phyloP scores from a whole-genome alignment of 2,329 filamentous ascomycete genomes.

The Aspergillus nomiae region DNA sequence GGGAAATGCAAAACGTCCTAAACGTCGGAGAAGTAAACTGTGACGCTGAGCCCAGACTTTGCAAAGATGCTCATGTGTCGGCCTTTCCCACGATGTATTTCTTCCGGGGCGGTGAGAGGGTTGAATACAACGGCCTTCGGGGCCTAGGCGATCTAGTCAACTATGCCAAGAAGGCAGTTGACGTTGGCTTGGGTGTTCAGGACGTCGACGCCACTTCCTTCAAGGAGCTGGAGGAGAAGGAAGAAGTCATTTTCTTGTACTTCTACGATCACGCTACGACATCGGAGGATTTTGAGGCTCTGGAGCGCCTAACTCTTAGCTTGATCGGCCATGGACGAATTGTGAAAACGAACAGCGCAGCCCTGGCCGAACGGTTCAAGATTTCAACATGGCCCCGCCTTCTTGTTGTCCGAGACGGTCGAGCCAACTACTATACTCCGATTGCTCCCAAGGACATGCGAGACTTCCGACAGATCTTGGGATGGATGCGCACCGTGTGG shows the following conservation, averaged over 20 bases:
- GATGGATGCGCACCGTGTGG: slow-evolving; percentile 97
- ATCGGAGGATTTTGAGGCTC: slow-evolving; percentile 82
- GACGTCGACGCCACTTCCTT: slow-evolving; percentile 79
- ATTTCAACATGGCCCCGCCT: slow-evolving; percentile 96
- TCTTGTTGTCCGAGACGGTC: slow-evolving; percentile 83
- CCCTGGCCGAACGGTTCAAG: slow-evolving; percentile 80
- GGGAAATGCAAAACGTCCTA: slow-evolving; percentile 84
- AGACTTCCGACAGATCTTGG: slow-evolving; percentile 75
- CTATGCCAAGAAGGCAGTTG: slow-evolving; percentile 84
- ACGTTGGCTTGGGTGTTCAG: slow-evolving; percentile 72
- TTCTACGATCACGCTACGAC: slow-evolving; percentile 97
- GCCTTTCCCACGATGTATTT: slow-evolving; percentile 90
- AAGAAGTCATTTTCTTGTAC: slow-evolving; percentile 95
- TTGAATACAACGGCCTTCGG: slow-evolving; percentile 89
- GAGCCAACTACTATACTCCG: slow-evolving; percentile 85
- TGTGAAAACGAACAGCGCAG: slow-evolving; percentile 82
- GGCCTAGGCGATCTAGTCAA: slow-evolving; percentile 86
- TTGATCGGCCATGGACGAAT: slow-evolving; percentile 89
- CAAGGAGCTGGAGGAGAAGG: slow-evolving; percentile 81
- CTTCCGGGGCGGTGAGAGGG: slow-evolving; percentile 86
- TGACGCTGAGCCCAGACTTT: slow-evolving; percentile 80
- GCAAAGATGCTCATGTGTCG: slow-evolving; percentile 80
- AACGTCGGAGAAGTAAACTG: slow-evolving; percentile 98
- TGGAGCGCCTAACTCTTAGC: slow-evolving; percentile 83
- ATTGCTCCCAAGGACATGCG: slow-evolving; percentile 91